phyloP scores from a whole-genome alignment of 345 rosid genomes.

The Reutealis trisperma region DNA sequence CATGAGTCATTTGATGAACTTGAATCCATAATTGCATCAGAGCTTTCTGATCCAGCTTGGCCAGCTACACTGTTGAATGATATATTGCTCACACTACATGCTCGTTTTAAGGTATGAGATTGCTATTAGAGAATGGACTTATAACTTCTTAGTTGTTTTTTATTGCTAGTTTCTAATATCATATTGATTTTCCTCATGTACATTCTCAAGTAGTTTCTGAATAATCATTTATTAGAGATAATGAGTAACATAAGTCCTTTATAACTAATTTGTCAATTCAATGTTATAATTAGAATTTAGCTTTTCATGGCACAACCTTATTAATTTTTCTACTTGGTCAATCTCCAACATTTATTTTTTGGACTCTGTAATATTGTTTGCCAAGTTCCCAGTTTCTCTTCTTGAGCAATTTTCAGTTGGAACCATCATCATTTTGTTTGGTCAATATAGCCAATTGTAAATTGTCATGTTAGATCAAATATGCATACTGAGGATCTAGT shows the following conservation, averaged over 20 bases:
- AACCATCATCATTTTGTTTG: not conserved
- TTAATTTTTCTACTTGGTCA: not conserved
- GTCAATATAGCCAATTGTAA: not conserved
- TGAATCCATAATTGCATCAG: constrained; percentile 94
- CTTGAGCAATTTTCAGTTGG: not conserved
- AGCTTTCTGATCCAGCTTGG: constrained; percentile 99
- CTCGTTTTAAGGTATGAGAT: constrained; percentile 89
- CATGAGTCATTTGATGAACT: constrained; percentile 91
- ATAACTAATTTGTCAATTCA: not conserved
- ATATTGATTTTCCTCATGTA: not conserved
- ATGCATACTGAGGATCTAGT: not conserved
- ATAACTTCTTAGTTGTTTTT: not conserved
- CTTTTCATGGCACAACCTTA: not conserved
- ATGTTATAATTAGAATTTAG: not conserved
- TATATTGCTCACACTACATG: constrained; percentile 94
- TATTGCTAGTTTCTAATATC: not conserved
- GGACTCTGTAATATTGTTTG: not conserved
- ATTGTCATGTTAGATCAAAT: not conserved
- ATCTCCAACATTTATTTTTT: not conserved
- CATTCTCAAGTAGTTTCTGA: not conserved
- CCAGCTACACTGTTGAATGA: constrained; percentile 91
- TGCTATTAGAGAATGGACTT: not conserved
- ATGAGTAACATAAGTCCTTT: not conserved
- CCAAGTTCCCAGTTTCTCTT: not conserved
- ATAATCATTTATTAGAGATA: not conserved